Conservation (phyloP, 768 basidiomycete genomes). For the Tephrocybe sp. region DNA sequence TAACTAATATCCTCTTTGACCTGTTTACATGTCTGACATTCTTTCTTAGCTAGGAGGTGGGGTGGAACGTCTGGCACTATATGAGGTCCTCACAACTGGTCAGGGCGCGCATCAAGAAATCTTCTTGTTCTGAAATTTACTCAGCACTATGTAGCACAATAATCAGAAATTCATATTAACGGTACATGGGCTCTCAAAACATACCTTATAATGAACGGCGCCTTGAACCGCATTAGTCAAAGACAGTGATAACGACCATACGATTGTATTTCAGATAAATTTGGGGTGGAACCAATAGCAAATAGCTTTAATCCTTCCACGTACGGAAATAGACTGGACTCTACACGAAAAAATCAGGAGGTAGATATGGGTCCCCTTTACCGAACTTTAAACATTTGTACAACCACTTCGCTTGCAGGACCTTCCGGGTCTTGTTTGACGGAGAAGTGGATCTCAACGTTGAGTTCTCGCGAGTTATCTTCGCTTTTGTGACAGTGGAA, state of each 20-base stretch:
- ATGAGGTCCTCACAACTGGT: slow-evolving; percentile 78
- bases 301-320: too few relatives aligned
- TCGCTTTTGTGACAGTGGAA: slow-evolving; percentile 83
- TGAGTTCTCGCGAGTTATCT: slow-evolving; percentile 81
- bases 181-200: too few relatives aligned
- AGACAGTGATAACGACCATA: not conserved
- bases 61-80: slow-evolving; percentile 44
- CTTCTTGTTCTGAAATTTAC: slow-evolving; percentile 39
- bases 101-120: slow-evolving; percentile 41
- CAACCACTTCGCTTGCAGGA: slow-evolving; percentile 39
- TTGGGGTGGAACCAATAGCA: too few relatives aligned
- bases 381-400: slow-evolving; percentile 80
- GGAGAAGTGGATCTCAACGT: slow-evolving; percentile 86
- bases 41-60: slow-evolving; percentile 47
- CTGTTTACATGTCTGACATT: not conserved
- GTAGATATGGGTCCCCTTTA: slow-evolving; percentile 26
- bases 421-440: slow-evolving; percentile 40
- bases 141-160: too few relatives aligned
- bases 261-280: too few relatives aligned
- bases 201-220: too few relatives aligned
- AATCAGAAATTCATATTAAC: too few relatives aligned
- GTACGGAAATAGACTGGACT: too few relatives aligned
- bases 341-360: not conserved
- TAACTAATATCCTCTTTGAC: slow-evolving; percentile 25
- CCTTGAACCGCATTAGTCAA: too few relatives aligned